A percentile compares a stretch with the other conserved stretches of the same genome.
phyloP scores from a whole-genome alignment of 257 asterid species.

The Linaria vulgaris region DNA sequence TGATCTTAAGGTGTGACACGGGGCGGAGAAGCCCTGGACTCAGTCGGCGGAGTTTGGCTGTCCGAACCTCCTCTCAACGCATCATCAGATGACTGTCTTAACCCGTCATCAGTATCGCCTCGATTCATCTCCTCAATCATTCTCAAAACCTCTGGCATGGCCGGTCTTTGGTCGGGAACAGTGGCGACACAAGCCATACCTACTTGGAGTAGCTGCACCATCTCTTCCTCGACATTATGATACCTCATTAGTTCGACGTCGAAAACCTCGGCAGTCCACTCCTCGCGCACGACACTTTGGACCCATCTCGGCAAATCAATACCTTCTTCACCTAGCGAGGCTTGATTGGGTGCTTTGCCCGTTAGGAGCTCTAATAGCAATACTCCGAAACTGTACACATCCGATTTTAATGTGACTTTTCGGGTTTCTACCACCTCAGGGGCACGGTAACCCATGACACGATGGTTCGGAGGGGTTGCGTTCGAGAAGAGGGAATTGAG shows the following conservation, averaged over 20 bases:
- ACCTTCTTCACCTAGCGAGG: conserved; percentile 67
- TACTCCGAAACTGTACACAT: conserved; percentile 90
- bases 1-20: conserved; percentile 54
- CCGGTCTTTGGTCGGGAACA: conserved; percentile 74
- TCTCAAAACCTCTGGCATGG: conserved; percentile 69
- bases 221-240: conserved; percentile 80
- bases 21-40: conserved; percentile 64
- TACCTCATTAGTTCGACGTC: conserved; percentile 75
- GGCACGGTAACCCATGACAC: conserved; percentile 73
- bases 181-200: conserved; percentile 84
- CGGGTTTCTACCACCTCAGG: conserved; percentile 75
- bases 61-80: conserved; percentile 70
- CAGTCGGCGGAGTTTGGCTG: conserved; percentile 77
- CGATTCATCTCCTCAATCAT: conserved; percentile 69
- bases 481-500: conserved; percentile 74
- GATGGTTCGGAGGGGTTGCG: conserved; percentile 47
- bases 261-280: conserved; percentile 94
- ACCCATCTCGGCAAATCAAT: conserved; percentile 91
- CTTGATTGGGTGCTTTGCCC: conserved; percentile 71
- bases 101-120: conserved; percentile 64
- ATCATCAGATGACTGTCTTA: conserved; percentile 74
- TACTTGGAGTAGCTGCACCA: conserved; percentile 91
- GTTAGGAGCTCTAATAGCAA: conserved; percentile 85
- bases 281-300: conserved; percentile 90
- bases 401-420: conserved; percentile 75